Base-by-base conservation (phyloP, 2,329 filamentous ascomycete genomes). In the Colletotrichum sp. region DNA sequence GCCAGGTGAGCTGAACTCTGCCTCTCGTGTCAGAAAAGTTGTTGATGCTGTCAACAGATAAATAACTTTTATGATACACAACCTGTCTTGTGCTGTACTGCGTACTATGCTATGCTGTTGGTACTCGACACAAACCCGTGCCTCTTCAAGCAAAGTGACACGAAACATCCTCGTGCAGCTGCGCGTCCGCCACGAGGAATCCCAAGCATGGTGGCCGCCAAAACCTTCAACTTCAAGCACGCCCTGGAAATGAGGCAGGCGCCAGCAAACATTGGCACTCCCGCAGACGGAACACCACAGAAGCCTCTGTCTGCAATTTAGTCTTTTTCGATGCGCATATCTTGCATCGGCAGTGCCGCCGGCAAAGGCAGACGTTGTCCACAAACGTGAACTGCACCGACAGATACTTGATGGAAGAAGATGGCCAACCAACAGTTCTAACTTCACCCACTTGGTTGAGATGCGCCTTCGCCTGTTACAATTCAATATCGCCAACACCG, bases 101-200 rank as follows among this genome's bases (percentile, higher is more conserved):
- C 28, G 28, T 28, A 28, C 16, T n/a, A n/a, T 52, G 43, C 43
- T 52, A 21, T 52, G 43, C n/a, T 52, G 43, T 21, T 24, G 12
- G n/a, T 52, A 52, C 43, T 52, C 43, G 52, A 60, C 21, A 43
- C 21, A 26, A 24, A 58, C n/a, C 32, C 15, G 48, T 34, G 18
- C 28, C 58, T 74, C 71, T 60, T 74, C 71, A 58, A 71, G 34
- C 67, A 74, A 28, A 71, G 43, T 71, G 67, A 63, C n/a, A 58
- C 58, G 8, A 58, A 65, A 55, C 67, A 74, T 38, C 24, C 15
- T 28, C 43, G 38, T 30, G 32, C 43, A 24, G 60, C 21, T 36
- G 38, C 38, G 57, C 38, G 26, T 24, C 36, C 26, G 13, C 64
- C 55, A 72, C 64, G 64, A 68, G 36, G 34, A 43, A 34, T 30